phyloP scores from a whole-genome alignment of 2,329 filamentous ascomycete genomes.

The Dactylellina sp. region DNA sequence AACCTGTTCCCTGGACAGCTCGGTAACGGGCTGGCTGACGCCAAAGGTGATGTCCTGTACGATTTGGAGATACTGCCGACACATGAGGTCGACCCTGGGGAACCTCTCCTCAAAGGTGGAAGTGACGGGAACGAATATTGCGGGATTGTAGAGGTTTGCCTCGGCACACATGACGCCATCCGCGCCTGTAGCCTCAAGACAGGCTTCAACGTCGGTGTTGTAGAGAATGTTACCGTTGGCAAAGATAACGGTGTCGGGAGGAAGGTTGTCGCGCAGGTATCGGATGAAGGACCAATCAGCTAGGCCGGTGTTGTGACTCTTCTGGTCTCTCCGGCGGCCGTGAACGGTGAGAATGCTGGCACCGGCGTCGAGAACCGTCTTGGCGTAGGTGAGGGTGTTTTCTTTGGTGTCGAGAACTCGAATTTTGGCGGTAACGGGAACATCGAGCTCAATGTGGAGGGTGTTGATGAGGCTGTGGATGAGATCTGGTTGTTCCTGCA shows the following conservation, averaged over 20 bases:
- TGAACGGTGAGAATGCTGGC: conserved; percentile 95
- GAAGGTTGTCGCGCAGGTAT: conserved; percentile 83
- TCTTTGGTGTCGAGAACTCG: conserved; percentile 87
- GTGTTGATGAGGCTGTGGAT: conserved; percentile 84
- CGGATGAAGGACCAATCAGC: conserved; percentile 91
- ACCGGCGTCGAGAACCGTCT: conserved; percentile 85
- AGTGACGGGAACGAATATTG: conserved; percentile 80
- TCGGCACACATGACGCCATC: conserved; percentile 97
- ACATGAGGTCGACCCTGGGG: conserved; percentile 87
- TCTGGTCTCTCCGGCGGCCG: conserved; percentile 87
- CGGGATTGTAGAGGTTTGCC: conserved; percentile 91
- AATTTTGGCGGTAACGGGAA: conserved; percentile 96
- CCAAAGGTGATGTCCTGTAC: conserved; percentile 66
- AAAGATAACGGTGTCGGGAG: conserved; percentile 89
- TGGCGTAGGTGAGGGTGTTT: conserved; percentile 87
- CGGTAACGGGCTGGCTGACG: conserved; percentile 17
- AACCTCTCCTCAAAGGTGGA: conserved; percentile 80
- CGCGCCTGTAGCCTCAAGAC: conserved; percentile 83
- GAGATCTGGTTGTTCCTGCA: conserved; percentile 90
- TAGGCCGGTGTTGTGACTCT: conserved; percentile 92
- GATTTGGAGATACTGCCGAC: conserved; percentile 90
- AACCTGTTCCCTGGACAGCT: conserved; percentile 61
- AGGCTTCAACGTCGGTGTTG: conserved; percentile 79
- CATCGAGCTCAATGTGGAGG: conserved; percentile 79
- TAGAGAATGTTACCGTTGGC: conserved; percentile 95